Conservation (phyloP, 495 filamentous ascomycete species). For the Massariosphaeria phaeospora region DNA sequence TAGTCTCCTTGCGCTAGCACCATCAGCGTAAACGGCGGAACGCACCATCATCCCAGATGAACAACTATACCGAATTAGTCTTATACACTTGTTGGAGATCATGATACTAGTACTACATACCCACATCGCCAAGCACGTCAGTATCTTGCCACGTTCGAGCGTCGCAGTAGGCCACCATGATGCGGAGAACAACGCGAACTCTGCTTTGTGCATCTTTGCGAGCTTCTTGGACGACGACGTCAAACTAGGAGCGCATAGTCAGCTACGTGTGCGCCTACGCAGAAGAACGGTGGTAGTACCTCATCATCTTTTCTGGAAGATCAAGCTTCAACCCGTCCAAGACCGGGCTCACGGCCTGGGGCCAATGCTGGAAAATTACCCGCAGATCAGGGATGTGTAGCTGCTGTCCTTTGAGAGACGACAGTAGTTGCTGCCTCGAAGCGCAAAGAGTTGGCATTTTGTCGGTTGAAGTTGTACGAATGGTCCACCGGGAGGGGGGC, state of each 20-base stretch:
- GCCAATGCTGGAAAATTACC: conserved; percentile 16
- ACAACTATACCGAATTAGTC: conserved; percentile 22
- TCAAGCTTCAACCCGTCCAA: conserved; percentile 8
- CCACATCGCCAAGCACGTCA: conserved; percentile 36
- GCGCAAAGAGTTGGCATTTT: neutral
- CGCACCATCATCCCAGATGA: conserved; percentile 35
- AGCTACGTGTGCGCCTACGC: neutral
- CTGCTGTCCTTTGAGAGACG: conserved; percentile 12
- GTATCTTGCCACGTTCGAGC: conserved; percentile 1
- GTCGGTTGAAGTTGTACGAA: too few species aligned
- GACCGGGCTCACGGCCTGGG: neutral
- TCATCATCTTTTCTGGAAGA: conserved; percentile 1
- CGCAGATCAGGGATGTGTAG: conserved; percentile 10
- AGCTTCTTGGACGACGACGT: conserved; percentile 4
- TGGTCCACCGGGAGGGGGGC: too few species aligned
- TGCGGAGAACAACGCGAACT: conserved; percentile 3
- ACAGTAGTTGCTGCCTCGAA: conserved; percentile 1
- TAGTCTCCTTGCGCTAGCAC: neutral
- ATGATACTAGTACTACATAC: conserved; percentile 2
- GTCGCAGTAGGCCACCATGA: conserved; percentile 5
- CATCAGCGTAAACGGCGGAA: neutral
- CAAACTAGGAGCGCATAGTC: neutral
- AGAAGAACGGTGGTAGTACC: neutral
- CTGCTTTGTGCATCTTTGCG: neutral
- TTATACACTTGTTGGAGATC: neutral